phyloP scores from a whole-genome alignment of 148 eudicot genomes.

The Cornus controversa region DNA sequence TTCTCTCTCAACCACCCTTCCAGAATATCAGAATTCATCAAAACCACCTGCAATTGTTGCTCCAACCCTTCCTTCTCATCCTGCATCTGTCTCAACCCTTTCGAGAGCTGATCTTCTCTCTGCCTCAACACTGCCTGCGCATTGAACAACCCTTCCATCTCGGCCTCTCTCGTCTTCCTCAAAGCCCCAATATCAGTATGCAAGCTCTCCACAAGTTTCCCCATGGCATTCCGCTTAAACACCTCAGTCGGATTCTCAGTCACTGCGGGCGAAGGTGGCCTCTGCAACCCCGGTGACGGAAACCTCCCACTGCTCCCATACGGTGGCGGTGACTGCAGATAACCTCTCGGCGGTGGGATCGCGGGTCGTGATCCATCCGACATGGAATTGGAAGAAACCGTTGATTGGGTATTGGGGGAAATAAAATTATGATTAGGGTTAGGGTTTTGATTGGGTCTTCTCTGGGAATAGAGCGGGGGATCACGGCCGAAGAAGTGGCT shows the following conservation, averaged over 20 bases:
- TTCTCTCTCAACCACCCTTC: constrained; percentile 90
- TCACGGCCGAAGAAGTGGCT: constrained; percentile 52
- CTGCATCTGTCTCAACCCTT: constrained; percentile 71
- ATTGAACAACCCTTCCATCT: constrained; percentile 76
- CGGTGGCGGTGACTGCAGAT: constrained; percentile 64
- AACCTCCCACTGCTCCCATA: constrained; percentile 41
- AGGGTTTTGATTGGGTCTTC: constrained; percentile 36
- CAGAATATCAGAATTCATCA: constrained; percentile 71
- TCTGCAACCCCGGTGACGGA: constrained; percentile 30
- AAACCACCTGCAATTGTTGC: constrained; percentile 80
- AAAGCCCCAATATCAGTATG: constrained; percentile 59
- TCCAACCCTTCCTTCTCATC: constrained; percentile 85
- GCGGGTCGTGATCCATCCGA: constrained; percentile 30
- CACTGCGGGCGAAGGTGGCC: constrained; percentile 5
- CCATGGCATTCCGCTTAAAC: constrained; percentile 62
- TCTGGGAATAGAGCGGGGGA: constrained; percentile 83
- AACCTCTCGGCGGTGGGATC: constrained; percentile 39
- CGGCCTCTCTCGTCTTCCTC: constrained; percentile 75
- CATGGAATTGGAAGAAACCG: constrained; percentile 18
- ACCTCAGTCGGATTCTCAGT: constrained; percentile 82
- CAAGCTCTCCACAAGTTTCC: constrained; percentile 68
- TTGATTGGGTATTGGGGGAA: background rate
- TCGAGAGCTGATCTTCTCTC: constrained; percentile 50
- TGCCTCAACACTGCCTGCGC: constrained; percentile 65
- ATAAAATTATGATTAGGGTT: constrained; percentile 24